These are phyloP conservation scores for Dipteronia sinensis DNA, from an alignment of 345 rosid genomes.

Conservation along the genomic window DNA sequence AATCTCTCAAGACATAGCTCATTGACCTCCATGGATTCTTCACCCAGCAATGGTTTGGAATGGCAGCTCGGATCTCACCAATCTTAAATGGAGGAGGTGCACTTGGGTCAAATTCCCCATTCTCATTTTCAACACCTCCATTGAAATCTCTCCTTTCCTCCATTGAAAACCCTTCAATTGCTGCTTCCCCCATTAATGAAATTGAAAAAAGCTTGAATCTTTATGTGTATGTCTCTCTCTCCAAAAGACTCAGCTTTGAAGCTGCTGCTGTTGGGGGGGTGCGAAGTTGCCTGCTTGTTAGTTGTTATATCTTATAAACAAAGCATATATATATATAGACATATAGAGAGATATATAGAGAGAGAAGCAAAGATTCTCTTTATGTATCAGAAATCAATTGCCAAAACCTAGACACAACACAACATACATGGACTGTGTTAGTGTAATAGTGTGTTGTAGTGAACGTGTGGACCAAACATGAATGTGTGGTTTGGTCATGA, in stretches of 20 bases:
- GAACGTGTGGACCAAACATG: neutral
- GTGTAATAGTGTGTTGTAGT: neutral
- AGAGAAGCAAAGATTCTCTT: neutral
- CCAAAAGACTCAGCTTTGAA: neutral
- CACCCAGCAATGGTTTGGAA: constrained; percentile 77
- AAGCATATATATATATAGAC: neutral
- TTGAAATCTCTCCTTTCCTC: neutral
- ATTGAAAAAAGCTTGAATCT: neutral
- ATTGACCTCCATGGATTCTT: constrained; percentile 69
- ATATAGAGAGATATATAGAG: neutral
- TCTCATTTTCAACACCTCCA: neutral
- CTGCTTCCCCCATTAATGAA: neutral
- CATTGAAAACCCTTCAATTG: neutral
- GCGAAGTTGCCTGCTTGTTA: neutral
- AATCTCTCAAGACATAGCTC: constrained; percentile 70
- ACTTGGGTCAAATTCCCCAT: constrained; percentile 50
- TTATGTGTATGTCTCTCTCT: neutral
- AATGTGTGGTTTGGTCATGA: neutral
- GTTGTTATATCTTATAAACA: neutral
- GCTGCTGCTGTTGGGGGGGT: neutral
- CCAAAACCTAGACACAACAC: neutral
- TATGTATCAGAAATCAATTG: neutral
- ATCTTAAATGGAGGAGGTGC: constrained; percentile 68
- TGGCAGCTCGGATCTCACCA: constrained; percentile 69
- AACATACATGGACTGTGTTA: neutral